A percentile compares a stretch with the other conserved stretches of the same genome.
phyloP scores from a whole-genome alignment of 371 early-diverging fungal species.

The Encephalitozoon hellem region DNA sequence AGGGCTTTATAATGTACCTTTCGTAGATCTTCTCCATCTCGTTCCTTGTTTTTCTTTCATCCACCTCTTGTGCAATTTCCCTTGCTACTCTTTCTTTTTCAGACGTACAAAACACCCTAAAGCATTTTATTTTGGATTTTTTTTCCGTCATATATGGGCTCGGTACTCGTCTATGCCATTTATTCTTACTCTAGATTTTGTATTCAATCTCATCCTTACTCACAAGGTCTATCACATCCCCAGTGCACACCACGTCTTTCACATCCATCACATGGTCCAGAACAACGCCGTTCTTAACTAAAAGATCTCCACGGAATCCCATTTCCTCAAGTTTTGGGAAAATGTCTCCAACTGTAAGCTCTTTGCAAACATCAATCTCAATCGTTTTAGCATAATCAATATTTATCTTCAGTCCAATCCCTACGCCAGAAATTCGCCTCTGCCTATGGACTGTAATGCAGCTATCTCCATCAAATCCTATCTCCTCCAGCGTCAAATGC shows the following conservation, averaged over 20 bases:
- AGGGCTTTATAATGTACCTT: background rate
- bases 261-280: background rate
- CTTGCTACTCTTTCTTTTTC: background rate
- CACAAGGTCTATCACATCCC: slow-evolving; percentile 15
- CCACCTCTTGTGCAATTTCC: background rate
- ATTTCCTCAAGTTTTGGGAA: background rate
- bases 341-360: background rate
- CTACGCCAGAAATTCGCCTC: background rate
- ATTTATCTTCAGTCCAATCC: slow-evolving; percentile 11
- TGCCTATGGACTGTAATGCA: background rate
- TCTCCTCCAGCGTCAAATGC: slow-evolving; percentile 12
- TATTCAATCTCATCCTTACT: background rate
- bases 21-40: background rate
- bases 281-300: slow-evolving; percentile 11
- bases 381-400: background rate
- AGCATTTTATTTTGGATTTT: background rate
- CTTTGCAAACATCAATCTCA: background rate
- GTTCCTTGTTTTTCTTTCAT: background rate
- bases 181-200: background rate
- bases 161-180: no score
- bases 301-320: background rate
- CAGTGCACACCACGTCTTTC: background rate
- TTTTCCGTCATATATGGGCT: background rate
- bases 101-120: background rate
- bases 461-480: background rate